Evolutionary conservation across 768 basidiomycete genomes (phyloP).

Genomic region (Phaffia australis): DNA sequence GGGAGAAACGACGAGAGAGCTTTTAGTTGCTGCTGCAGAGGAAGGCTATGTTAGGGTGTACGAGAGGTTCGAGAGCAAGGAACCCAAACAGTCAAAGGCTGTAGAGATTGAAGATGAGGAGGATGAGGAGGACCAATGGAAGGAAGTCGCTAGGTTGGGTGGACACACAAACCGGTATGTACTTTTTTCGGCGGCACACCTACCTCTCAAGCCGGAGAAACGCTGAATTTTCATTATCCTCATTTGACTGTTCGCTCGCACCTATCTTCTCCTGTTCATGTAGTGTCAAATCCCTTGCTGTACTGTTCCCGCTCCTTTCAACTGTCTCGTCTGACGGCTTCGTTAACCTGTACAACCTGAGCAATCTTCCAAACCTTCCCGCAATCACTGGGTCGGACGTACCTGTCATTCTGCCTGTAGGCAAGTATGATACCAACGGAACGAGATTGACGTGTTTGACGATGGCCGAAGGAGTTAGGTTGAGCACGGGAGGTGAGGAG

Average conservation of each 20-base stretch:
- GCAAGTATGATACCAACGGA: slow-evolving; percentile 71
- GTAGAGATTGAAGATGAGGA: slow-evolving; percentile 36
- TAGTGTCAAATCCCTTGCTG: slow-evolving; percentile 36
- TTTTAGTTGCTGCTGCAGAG: slow-evolving; percentile 76
- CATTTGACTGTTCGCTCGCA: background rate
- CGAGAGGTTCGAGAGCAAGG: slow-evolving; percentile 32
- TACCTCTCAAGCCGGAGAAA: no score
- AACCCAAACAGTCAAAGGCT: background rate
- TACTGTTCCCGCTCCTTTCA: slow-evolving; percentile 41
- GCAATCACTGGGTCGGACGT: background rate
- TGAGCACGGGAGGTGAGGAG: slow-evolving; percentile 2
- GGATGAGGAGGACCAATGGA: slow-evolving; percentile 27
- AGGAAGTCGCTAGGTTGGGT: slow-evolving; percentile 48
- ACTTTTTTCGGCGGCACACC: slow-evolving; percentile 13
- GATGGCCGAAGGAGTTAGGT: slow-evolving; percentile 32
- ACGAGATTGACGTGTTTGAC: slow-evolving; percentile 64
- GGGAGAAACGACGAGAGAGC: slow-evolving; percentile 39
- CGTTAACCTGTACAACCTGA: slow-evolving; percentile 38
- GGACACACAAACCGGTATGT: slow-evolving; percentile 81
- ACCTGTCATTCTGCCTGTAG: slow-evolving; percentile 45
- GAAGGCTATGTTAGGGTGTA: slow-evolving; percentile 80
- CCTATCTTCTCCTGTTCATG: background rate
- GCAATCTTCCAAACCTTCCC: slow-evolving; percentile 11
- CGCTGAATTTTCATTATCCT: no score
- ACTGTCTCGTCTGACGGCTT: slow-evolving; percentile 86